Percentiles rank a stretch among this genome's conserved stretches.
Evolutionary conservation across 129 eudicot species (phyloP).

Genomic region (Ambrosia artemisiifolia): DNA sequence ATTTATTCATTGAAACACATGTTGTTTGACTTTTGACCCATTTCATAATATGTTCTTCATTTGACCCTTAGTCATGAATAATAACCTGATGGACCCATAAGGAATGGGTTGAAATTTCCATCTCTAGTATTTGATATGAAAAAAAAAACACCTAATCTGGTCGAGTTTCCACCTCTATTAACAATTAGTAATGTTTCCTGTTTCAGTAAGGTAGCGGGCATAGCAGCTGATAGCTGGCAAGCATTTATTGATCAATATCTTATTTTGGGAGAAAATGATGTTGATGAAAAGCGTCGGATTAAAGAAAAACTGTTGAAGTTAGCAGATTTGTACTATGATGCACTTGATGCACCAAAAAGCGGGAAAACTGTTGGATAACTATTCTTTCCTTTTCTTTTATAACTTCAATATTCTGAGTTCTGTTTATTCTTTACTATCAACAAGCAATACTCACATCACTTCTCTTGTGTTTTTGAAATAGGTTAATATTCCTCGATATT

Average conservation of each 20-base stretch:
- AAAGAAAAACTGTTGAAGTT: constrained; percentile 39
- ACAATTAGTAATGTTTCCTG: constrained; percentile 6
- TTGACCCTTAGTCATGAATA: not conserved
- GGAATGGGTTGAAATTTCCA: not conserved
- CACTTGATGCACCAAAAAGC: constrained; percentile 85
- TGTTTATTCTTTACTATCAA: not conserved
- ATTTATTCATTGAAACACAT: not conserved
- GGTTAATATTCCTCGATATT: constrained; percentile 42
- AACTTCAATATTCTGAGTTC: not conserved
- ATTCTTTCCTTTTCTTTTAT: not conserved
- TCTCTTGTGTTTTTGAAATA: constrained; percentile 27
- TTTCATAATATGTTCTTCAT: not conserved
- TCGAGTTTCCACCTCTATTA: not conserved
- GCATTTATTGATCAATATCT: constrained; percentile 55
- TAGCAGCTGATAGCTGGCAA: constrained; percentile 71
- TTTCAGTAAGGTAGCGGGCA: constrained; percentile 53
- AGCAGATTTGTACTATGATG: constrained; percentile 78
- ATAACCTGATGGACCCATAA: not conserved
- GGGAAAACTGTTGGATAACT: constrained; percentile 53
- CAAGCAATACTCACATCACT: constrained; percentile 2
- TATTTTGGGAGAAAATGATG: constrained; percentile 30
- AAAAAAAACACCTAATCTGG: not conserved
- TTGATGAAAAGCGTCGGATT: constrained; percentile 25
- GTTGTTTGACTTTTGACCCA: not conserved
- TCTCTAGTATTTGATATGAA: not conserved